Conservation (phyloP, 163 green algal genomes). For the Prototheca wickerhamii region DNA sequence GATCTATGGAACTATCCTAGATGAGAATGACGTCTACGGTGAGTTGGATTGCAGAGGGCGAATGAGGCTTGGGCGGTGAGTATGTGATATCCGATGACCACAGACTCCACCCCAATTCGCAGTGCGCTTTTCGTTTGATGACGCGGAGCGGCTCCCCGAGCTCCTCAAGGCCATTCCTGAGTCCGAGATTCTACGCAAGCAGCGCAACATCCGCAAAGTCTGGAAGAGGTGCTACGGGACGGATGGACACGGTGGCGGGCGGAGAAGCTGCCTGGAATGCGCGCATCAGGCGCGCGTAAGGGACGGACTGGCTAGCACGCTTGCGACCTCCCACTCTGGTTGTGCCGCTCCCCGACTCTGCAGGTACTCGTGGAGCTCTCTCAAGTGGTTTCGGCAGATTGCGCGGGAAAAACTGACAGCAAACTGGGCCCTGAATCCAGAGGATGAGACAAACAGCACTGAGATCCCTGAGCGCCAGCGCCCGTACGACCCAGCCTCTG, state of each 20-base stretch:
- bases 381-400: background rate
- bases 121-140: background rate
- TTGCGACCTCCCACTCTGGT: background rate
- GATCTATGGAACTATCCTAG: conserved; percentile 34
- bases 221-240: background rate
- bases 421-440: background rate
- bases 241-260: no score
- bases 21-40: conserved; percentile 8
- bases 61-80: background rate
- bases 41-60: background rate
- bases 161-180: background rate
- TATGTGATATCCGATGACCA: no score
- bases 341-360: background rate
- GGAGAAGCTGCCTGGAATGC: background rate
- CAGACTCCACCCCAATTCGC: background rate
- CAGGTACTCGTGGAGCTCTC: background rate
- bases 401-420: background rate
- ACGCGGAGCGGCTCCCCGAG: background rate
- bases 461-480: background rate
- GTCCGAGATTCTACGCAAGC: background rate
- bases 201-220: background rate
- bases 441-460: background rate
- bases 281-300: background rate
- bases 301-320: no score
- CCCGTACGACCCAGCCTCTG: background rate